These are phyloP conservation scores for Immersiella caudata DNA, from an alignment of 495 filamentous ascomycete species.

Conservation along the genomic window DNA sequence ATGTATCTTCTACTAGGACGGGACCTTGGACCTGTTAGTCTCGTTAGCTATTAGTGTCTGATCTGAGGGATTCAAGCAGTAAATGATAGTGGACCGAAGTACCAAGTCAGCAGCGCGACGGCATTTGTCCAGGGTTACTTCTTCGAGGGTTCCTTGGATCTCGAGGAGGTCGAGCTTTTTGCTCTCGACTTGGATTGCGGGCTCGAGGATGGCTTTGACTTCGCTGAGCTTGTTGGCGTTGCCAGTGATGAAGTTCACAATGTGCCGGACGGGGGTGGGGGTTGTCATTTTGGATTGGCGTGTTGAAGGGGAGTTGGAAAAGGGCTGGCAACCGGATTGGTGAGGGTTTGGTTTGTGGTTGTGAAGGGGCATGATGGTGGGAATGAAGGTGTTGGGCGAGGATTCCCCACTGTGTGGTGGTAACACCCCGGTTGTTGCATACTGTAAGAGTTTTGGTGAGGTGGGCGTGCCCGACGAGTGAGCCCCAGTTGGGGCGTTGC, in stretches of 20 bases:
- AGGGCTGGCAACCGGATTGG: neutral
- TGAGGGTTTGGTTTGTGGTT: neutral
- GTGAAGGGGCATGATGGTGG: neutral
- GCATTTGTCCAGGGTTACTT: constrained; percentile 87
- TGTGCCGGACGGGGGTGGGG: constrained; percentile 31
- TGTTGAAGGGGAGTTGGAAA: neutral
- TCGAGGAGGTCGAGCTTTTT: constrained; percentile 79
- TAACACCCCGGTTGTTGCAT: constrained; percentile 12
- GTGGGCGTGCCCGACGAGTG: neutral
- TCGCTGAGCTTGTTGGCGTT: constrained; percentile 92
- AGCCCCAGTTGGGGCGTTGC: neutral
- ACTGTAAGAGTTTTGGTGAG: neutral
- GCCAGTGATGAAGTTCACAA: constrained; percentile 91
- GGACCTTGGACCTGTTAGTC: constrained; percentile 72
- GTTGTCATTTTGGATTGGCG: constrained; percentile 24
- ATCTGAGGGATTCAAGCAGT: too few relatives aligned
- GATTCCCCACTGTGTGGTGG: neutral
- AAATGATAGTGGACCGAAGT: too few relatives aligned
- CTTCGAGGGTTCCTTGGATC: constrained; percentile 90
- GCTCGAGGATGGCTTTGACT: constrained; percentile 81
- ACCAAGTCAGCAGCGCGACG: constrained; percentile 72
- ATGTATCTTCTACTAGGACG: constrained; percentile 94
- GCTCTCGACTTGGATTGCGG: constrained; percentile 70
- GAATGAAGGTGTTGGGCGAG: neutral
- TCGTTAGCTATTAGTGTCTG: neutral